These are phyloP conservation scores for Coemansia interrupta DNA, from an alignment of 192 early-diverging fungal genomes.

Conservation along the genomic window DNA sequence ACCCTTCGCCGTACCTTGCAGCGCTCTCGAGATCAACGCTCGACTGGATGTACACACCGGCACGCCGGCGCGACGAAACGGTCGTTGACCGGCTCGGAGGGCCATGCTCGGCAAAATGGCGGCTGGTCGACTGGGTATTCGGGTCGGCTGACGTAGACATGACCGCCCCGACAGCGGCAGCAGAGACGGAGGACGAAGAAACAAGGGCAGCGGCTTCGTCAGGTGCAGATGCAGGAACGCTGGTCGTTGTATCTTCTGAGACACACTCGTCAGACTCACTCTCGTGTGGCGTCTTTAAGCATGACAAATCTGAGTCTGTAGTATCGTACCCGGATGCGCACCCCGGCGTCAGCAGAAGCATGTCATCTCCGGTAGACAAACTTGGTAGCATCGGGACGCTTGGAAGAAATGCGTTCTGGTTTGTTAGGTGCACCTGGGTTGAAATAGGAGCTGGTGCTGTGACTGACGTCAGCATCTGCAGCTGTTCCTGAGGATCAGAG, in stretches of 20 bases:
- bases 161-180: neutral
- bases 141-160: neutral
- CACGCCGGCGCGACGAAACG: conserved; percentile 10
- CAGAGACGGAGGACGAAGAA: neutral
- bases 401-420: no score
- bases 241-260: neutral
- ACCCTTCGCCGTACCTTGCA: conserved; percentile 47
- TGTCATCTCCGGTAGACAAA: neutral
- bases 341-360: neutral
- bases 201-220: neutral
- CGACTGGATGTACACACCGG: conserved; percentile 42
- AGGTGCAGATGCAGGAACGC: neutral
- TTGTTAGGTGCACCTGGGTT: no score
- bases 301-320: conserved; percentile 38
- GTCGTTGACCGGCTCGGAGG: conserved; percentile 22
- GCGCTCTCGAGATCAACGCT: conserved; percentile 29
- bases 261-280: conserved; percentile 14
- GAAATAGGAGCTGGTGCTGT: no score
- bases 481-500: no score
- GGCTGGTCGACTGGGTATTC: no score
- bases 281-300: conserved; percentile 38
- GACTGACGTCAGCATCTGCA: no score
- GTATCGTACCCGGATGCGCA: conserved; percentile 17
- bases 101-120: conserved; percentile 1
- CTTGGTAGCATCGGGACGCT: neutral